Base-by-base conservation (phyloP, 257 asterid genomes). In the Capsicum chinense region DNA sequence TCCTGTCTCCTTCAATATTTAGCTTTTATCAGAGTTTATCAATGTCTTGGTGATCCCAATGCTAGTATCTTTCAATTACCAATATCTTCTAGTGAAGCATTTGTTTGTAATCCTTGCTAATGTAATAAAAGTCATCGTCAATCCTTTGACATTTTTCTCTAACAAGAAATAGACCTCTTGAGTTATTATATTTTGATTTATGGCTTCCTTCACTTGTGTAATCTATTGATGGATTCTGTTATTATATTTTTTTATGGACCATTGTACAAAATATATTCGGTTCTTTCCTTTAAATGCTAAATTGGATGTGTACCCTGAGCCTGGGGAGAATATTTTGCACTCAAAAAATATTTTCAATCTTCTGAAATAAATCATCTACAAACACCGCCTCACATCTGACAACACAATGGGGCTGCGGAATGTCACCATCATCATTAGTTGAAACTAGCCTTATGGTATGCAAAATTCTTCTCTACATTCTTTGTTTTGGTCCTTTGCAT, bases 361-460 rank as follows among this genome's bases (percentile, higher is more conserved):
- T 4, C 35, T 74, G 83, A 83, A 1, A 82, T 85, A 13, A 47
- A 68, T 12, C 73, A 81, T 21, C 62, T 83, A 7, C 67, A 79
- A 7, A 54, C 86, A 4, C 70, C 85, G 0, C 85, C 83, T 0
- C 84, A 83, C n/a, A 86, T 83, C 3, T 73, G 73, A 0, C 80
- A 26, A 26, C 33, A 26, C 2, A 26, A 26, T 26, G 33, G 33
- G 33, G 33, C 1, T 26, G 33, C 33, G 33, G 33, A 26, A 26
- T 26, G 33, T 26, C 33, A 1, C 33, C 33, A 26, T 26, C 33
- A 1, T 1, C 33, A 1, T 1, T 26, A 26, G 33, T 26, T 1
- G 33, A 26, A 26, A 26, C 33, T 26, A 1, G 33, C 33, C 33
- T 26, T 26, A 26, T 26, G 33, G 1, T 26, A 1, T 26, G 33